Evolutionary conservation across 768 basidiomycete species (phyloP).

Genomic region (Clathrus columnatus): DNA sequence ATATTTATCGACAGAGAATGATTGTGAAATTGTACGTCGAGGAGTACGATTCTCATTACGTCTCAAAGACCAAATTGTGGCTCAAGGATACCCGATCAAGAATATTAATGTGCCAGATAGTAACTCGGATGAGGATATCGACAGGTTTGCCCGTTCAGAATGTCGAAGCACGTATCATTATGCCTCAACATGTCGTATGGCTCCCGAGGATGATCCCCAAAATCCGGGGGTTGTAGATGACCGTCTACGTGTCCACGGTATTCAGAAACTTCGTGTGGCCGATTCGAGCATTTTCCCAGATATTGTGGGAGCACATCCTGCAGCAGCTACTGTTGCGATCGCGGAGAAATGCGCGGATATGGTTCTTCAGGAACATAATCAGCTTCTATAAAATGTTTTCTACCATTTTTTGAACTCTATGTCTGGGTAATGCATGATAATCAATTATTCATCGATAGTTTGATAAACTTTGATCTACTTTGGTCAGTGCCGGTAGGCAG

Average conservation of each 20-base stretch:
- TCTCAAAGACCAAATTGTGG: constrained; percentile 18
- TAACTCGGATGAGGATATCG: constrained; percentile 24
- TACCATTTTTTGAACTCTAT: too few relatives aligned
- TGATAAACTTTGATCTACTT: too few relatives aligned
- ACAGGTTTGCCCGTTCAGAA: constrained; percentile 21
- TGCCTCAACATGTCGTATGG: constrained; percentile 31
- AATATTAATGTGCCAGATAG: constrained; percentile 20
- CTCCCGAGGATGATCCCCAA: constrained; percentile 16
- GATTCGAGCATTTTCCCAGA: constrained; percentile 27
- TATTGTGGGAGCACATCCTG: constrained; percentile 24
- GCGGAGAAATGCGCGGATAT: constrained; percentile 32
- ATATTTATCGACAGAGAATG: constrained; percentile 7
- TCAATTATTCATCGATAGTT: too few relatives aligned
- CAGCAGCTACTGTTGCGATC: constrained; percentile 26
- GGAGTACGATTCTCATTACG: constrained; percentile 15
- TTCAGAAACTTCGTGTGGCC: constrained; percentile 31
- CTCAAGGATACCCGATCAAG: constrained; percentile 19
- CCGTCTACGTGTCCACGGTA: constrained; percentile 37
- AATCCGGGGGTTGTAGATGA: constrained; percentile 38
- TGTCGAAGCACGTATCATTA: constrained; percentile 28
- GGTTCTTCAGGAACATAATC: constrained; percentile 11
- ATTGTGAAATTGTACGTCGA: not conserved
- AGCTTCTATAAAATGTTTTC: too few relatives aligned
- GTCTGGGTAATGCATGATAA: too few relatives aligned
- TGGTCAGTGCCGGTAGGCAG: too few relatives aligned